Evolutionary conservation across 1,284 basidiomycete species (phyloP).

Genomic region (Phellopilus nigrolimitatus): DNA sequence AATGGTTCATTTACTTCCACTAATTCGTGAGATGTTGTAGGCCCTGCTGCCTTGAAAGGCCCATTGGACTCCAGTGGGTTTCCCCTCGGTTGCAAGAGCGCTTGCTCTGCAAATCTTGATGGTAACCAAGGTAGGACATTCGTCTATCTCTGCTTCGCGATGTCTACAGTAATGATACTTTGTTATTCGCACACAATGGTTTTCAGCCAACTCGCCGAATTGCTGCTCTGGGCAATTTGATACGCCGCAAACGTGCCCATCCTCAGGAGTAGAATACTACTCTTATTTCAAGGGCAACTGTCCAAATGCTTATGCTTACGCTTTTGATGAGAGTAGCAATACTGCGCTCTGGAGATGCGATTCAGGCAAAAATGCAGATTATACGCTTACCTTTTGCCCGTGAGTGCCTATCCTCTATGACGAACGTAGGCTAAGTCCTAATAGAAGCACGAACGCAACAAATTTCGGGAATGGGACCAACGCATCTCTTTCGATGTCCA

Average conservation of each 20-base stretch:
- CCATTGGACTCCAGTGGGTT: conserved; percentile 46
- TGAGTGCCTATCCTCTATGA: neutral
- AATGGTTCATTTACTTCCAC: neutral
- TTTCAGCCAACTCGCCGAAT: conserved; percentile 37
- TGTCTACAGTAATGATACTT: neutral
- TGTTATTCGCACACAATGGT: neutral
- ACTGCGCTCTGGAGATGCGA: conserved; percentile 52
- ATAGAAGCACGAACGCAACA: too few relatives aligned
- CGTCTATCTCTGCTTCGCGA: too few relatives aligned
- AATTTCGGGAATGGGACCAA: too few relatives aligned
- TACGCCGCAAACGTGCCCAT: conserved; percentile 46
- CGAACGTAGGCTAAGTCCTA: too few relatives aligned
- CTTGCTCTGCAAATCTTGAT: conserved; percentile 51
- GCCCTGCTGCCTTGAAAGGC: conserved; percentile 47
- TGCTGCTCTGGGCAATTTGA: conserved; percentile 53
- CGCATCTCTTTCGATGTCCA: too few relatives aligned
- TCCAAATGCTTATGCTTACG: conserved; percentile 53
- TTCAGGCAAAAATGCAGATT: conserved; percentile 39
- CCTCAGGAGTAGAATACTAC: conserved; percentile 47
- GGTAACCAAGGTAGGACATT: conserved; percentile 35
- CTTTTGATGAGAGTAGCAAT: conserved; percentile 49
- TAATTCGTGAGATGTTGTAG: conserved; percentile 30
- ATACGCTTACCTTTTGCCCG: conserved; percentile 55
- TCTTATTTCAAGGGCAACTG: conserved; percentile 52
- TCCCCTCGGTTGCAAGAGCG: conserved; percentile 53